Percentiles rank a stretch among this genome's conserved stretches.
phyloP scores from a whole-genome alignment of 768 basidiomycete genomes.

The Lactifluus piperatus region DNA sequence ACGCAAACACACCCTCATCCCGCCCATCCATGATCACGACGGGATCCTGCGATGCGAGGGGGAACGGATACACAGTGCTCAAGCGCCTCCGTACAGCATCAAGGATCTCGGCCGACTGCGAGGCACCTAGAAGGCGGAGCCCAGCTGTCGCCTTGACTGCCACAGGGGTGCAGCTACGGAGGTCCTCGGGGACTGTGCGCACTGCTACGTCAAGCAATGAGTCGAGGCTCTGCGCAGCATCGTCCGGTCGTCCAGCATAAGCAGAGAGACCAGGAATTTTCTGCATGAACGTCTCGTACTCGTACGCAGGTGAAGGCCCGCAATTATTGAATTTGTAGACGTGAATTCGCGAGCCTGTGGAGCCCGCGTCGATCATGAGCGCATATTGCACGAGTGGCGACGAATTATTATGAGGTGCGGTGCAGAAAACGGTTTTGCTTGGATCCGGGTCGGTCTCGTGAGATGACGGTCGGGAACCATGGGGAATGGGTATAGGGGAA shows the following conservation, averaged over 20 bases:
- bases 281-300: constrained; percentile 89
- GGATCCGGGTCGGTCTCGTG: constrained; percentile 71
- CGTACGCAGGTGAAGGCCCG: constrained; percentile 61
- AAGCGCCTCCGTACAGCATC: constrained; percentile 59
- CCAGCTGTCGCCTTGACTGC: constrained; percentile 94
- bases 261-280: constrained; percentile 71
- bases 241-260: constrained; percentile 48
- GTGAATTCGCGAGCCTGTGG: constrained; percentile 95
- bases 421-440: constrained; percentile 64
- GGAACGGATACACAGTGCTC: constrained; percentile 58
- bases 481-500: not conserved
- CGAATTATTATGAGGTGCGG: constrained; percentile 38
- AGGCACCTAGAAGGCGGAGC: constrained; percentile 56
- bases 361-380: constrained; percentile 97
- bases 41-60: constrained; percentile 45
- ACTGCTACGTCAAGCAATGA: constrained; percentile 74
- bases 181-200: constrained; percentile 56
- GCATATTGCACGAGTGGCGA: constrained; percentile 79
- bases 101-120: constrained; percentile 62
- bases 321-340: constrained; percentile 98
- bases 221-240: constrained; percentile 74
- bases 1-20: constrained; percentile 97
- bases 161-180: constrained; percentile 72
- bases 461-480: constrained; percentile 36
- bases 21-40: constrained; percentile 92